Percentiles rank a stretch among this genome's conserved stretches.
Evolutionary conservation across 2,329 filamentous ascomycete species (phyloP).

Genomic region (Colletotrichum lentis): DNA sequence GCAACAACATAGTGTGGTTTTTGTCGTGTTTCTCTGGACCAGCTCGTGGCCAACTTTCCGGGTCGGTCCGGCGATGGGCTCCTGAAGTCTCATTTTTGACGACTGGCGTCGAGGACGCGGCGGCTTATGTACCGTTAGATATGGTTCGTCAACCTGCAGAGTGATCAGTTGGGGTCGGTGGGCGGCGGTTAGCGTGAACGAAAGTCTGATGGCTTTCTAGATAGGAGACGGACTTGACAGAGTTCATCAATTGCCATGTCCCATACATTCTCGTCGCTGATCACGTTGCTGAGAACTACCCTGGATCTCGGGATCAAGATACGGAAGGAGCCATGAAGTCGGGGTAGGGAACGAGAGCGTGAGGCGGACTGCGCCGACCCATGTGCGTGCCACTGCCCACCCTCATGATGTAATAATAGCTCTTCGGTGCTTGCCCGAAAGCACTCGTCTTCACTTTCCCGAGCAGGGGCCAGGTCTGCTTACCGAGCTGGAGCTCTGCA

Average conservation of each 20-base stretch:
- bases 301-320: background rate
- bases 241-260: background rate
- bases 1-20: background rate
- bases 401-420: conserved; percentile 34
- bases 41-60: background rate
- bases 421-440: conserved; percentile 35
- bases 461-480: background rate
- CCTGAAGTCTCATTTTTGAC: background rate
- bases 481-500: background rate
- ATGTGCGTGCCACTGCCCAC: background rate
- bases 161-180: background rate
- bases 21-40: background rate
- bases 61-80: conserved; percentile 2
- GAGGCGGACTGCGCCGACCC: background rate
- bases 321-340: conserved; percentile 4
- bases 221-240: background rate
- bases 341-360: background rate
- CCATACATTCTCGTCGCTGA: too few relatives aligned
- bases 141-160: background rate
- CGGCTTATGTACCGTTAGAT: background rate
- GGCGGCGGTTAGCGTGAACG: background rate
- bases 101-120: background rate
- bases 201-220: background rate
- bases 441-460: conserved; percentile 6
- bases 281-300: background rate